Evolutionary conservation across 352 stramenopile species (phyloP).

Genomic region (Pythium plurisporium): DNA sequence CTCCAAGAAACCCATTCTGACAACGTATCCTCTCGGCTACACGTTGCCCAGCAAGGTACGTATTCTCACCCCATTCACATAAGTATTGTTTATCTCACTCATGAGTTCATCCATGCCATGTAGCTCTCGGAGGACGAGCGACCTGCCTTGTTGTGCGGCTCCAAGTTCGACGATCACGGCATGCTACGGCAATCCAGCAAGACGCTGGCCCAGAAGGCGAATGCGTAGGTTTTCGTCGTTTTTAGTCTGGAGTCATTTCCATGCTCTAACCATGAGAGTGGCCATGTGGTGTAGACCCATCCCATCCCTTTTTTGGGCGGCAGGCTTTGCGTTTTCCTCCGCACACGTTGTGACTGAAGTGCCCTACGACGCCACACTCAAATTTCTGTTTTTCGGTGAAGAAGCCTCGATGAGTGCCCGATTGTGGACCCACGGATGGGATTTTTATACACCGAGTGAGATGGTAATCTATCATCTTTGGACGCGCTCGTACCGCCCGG

Average conservation of each 20-base stretch:
- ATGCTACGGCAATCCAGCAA: slow-evolving; percentile 63
- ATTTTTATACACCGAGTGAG: slow-evolving; percentile 87
- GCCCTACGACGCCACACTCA: slow-evolving; percentile 82
- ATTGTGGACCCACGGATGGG: slow-evolving; percentile 87
- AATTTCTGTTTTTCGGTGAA: slow-evolving; percentile 94
- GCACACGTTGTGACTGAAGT: slow-evolving; percentile 52
- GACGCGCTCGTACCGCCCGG: slow-evolving; percentile 67
- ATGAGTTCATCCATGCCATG: no score
- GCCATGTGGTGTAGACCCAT: slow-evolving; percentile 33
- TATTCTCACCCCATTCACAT: neutral
- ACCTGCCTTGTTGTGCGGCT: slow-evolving; percentile 60
- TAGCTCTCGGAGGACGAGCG: slow-evolving; percentile 45
- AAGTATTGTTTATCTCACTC: no score
- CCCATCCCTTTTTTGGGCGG: slow-evolving; percentile 64
- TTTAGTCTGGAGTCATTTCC: neutral
- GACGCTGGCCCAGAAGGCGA: slow-evolving; percentile 32
- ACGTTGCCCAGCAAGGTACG: slow-evolving; percentile 62
- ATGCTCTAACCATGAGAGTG: no score
- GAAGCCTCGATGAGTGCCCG: slow-evolving; percentile 88
- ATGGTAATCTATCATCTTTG: slow-evolving; percentile 89
- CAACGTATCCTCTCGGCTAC: slow-evolving; percentile 92
- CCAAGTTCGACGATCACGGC: slow-evolving; percentile 42
- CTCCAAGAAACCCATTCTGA: slow-evolving; percentile 77
- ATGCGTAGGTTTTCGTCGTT: slow-evolving; percentile 19
- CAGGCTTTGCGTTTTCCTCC: slow-evolving; percentile 67